Conservation (phyloP, 1,284 basidiomycete genomes). For the Ustilago loliicola region DNA sequence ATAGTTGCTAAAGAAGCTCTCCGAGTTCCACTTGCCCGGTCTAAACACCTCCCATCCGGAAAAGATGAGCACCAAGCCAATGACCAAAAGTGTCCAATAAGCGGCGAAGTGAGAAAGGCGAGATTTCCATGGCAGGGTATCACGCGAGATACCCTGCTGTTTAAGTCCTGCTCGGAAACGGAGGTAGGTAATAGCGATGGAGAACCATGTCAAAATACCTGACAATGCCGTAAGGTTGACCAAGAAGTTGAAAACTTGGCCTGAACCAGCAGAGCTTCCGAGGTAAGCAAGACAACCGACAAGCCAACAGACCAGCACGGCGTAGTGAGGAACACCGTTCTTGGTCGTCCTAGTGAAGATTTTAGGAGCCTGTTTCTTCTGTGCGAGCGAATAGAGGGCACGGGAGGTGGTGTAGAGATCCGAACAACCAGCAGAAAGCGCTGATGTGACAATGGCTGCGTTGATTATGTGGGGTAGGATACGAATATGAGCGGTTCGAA, state of each 20-base stretch:
- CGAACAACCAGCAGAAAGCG: constrained; percentile 86
- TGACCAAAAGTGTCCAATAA: constrained; percentile 38
- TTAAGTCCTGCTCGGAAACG: constrained; percentile 79
- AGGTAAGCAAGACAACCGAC: constrained; percentile 80
- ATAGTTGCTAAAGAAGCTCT: constrained; percentile 83
- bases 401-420: constrained; percentile 86
- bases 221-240: constrained; percentile 78
- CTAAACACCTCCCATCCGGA: constrained; percentile 71
- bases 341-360: constrained; percentile 79
- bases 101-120: constrained; percentile 65
- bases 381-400: constrained; percentile 80
- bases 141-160: constrained; percentile 76
- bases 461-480: constrained; percentile 77
- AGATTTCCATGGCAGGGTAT: constrained; percentile 73
- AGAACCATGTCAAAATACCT: constrained; percentile 85
- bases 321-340: constrained; percentile 81
- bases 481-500: constrained; percentile 68
- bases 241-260: constrained; percentile 75
- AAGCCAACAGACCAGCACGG: constrained; percentile 77
- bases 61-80: constrained; percentile 56
- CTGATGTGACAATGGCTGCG: constrained; percentile 81
- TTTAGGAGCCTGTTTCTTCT: constrained; percentile 80
- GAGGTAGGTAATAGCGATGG: constrained; percentile 81
- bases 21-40: constrained; percentile 51
- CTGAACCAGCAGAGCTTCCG: constrained; percentile 68